These are phyloP conservation scores for Elongisporangium undulatum DNA, from an alignment of 352 stramenopile genomes.

Conservation along the genomic window DNA sequence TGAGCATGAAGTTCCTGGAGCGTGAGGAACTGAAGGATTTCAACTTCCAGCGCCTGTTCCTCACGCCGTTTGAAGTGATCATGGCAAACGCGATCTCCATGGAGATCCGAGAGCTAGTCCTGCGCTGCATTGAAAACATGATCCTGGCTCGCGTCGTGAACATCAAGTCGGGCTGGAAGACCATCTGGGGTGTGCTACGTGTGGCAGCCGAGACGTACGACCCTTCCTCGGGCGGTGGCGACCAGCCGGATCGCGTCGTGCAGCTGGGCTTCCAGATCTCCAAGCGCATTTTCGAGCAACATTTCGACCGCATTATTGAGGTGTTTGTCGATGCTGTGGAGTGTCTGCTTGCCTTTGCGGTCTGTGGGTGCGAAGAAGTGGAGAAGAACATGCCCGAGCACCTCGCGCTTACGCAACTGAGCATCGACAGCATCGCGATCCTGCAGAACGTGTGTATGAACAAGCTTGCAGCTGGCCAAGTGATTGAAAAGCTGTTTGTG, in stretches of 20 bases:
- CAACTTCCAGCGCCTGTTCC: constrained; percentile 98
- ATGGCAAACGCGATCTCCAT: constrained; percentile 80
- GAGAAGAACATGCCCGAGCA: constrained; percentile 45
- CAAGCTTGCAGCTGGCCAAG: constrained; percentile 64
- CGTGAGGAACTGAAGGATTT: constrained; percentile 98
- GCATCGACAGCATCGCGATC: constrained; percentile 61
- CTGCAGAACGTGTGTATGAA: constrained; percentile 67
- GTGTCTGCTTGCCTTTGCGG: constrained; percentile 72
- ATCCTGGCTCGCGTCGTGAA: constrained; percentile 84
- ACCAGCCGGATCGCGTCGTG: constrained; percentile 75
- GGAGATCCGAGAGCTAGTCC: constrained; percentile 89
- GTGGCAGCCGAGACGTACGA: constrained; percentile 84
- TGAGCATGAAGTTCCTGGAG: constrained; percentile 99
- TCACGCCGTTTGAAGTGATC: constrained; percentile 96
- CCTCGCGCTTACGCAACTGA: constrained; percentile 56
- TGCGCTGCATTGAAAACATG: constrained; percentile 91
- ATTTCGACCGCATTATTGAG: constrained; percentile 71
- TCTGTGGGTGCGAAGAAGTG: constrained; percentile 68
- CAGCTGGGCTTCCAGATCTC: constrained; percentile 84
- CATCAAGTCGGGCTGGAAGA: constrained; percentile 93
- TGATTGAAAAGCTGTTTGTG: constrained; percentile 62
- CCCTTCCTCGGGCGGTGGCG: constrained; percentile 21
- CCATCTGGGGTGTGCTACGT: constrained; percentile 91
- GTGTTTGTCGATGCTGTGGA: constrained; percentile 82
- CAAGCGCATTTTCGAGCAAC: constrained; percentile 74